Evolutionary conservation across 345 rosid species (phyloP), one percentile per base, ranked within the genome.

Genomic region (Lepidium africanum): DNA sequence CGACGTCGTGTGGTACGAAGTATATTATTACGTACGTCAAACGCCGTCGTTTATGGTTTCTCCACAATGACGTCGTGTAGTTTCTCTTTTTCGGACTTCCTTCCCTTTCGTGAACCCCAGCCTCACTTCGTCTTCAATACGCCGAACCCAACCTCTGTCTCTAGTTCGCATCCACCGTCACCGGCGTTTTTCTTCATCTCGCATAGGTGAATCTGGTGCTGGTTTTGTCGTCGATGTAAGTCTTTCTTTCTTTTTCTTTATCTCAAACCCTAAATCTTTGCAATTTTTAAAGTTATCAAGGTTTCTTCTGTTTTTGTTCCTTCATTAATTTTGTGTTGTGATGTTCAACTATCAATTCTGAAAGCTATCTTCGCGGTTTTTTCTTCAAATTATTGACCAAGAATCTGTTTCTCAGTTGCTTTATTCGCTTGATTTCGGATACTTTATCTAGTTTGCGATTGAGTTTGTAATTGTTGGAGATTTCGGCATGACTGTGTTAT

Each of bases 261-360:
- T 10, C 45, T 25, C 76, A 33, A 73, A 59, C 77, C 67, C 77
- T 73, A 73, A 73, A 73, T 73, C 67, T 8, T 63, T 69, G 65
- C 32, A 47, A 30, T 5, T 30, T 30, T 6, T 30, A 1, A 30
- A 30, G 33, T 30, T 30, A 30, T 30, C 7, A 30, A 30, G 33
- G 33, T 30, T 63, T 30, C 41, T 63, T 63, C 35, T 60, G 13
- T 52, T 56, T 33, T 15, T 10, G 13, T 9, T 33, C 40, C 39
- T 53, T 32, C 58, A 14, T 43, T 27, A 21, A 39, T 37, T 15
- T 46, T 48, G 45, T 16, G 39, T 15, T 56, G 1, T 48, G 49
- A 50, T 69, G 59, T 27, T 49, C 39, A 53, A n/a, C 14, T 38
- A 39, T 58, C 23, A 39, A 10, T 58, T 58, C 2, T 58, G 32